A percentile compares a stretch with the other conserved stretches of the same genome.
Conservation (phyloP, 163 green algal species). For the Prototheca wickerhamii region DNA sequence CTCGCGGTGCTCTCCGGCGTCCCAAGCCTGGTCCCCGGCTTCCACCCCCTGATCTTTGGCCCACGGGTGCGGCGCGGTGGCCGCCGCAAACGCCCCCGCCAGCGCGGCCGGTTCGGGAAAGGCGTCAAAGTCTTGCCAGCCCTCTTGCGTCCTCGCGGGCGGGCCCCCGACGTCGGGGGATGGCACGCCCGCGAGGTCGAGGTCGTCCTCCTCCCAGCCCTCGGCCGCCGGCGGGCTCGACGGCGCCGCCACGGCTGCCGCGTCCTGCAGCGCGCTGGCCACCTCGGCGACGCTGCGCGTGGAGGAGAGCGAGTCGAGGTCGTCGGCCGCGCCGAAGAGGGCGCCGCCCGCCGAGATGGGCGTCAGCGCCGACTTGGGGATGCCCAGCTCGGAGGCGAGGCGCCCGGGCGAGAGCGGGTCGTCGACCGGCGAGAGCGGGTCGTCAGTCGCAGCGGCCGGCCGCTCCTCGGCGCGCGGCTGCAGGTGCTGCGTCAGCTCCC, state of each 20-base stretch:
- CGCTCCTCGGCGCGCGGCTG: background rate
- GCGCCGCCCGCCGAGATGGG: background rate
- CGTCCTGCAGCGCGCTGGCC: slow-evolving; percentile 6
- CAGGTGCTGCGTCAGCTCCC: background rate
- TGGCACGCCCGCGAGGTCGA: background rate
- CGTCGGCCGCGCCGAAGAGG: slow-evolving; percentile 1
- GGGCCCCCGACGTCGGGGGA: background rate
- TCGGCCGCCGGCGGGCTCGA: no score
- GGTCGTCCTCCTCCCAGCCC: background rate
- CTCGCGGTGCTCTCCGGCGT: no score
- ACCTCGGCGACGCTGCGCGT: slow-evolving; percentile 6
- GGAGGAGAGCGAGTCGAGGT: slow-evolving; percentile 5
- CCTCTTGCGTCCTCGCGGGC: background rate
- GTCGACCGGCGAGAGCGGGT: no score
- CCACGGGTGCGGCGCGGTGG: no score
- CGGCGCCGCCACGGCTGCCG: no score
- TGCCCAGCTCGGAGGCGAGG: slow-evolving; percentile 18
- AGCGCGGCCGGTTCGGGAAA: no score
- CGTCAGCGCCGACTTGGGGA: slow-evolving; percentile 7
- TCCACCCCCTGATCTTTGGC: no score
- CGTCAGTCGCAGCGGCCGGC: background rate
- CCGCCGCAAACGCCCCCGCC: no score
- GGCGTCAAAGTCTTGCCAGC: no score
- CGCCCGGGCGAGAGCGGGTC: slow-evolving; percentile 8
- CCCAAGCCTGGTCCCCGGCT: no score